Conservation (phyloP, 1,284 basidiomycete genomes). For the Tranzscheliella williamsii region DNA sequence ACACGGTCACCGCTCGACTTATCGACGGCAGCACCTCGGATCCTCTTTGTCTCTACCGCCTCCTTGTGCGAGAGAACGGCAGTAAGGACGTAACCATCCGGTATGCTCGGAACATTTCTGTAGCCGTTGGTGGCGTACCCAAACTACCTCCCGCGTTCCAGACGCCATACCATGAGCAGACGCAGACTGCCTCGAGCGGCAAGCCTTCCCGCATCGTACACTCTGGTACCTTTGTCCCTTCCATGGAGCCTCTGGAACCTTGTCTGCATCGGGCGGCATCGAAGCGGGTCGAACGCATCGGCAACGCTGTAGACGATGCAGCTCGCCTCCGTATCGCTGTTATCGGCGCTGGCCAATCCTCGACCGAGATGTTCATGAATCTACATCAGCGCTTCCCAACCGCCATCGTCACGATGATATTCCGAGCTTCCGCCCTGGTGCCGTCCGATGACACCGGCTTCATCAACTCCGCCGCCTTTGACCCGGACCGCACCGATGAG, state of each 20-base stretch:
- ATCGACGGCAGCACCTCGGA: constrained; percentile 10
- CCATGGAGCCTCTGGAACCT: constrained; percentile 40
- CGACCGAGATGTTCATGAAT: constrained; percentile 56
- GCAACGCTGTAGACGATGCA: constrained; percentile 6
- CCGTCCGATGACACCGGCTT: constrained; percentile 59
- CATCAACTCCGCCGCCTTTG: constrained; percentile 58
- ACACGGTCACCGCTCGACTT: constrained; percentile 16
- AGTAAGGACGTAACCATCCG: constrained; percentile 19
- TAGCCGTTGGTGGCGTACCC: constrained; percentile 53
- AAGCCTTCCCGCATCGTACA: constrained; percentile 47
- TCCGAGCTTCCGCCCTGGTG: constrained; percentile 55
- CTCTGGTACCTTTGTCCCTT: constrained; percentile 52
- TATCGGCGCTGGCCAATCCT: constrained; percentile 57
- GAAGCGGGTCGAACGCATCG: constrained; percentile 6
- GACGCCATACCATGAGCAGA: constrained; percentile 24
- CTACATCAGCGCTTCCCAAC: constrained; percentile 53
- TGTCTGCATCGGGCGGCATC: constrained; percentile 21
- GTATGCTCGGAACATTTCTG: constrained; percentile 48
- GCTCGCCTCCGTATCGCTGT: constrained; percentile 50
- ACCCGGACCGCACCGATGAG: constrained; percentile 54
- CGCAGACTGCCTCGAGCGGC: background rate
- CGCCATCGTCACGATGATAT: constrained; percentile 54
- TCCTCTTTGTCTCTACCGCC: constrained; percentile 32
- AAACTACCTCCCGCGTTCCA: constrained; percentile 43
- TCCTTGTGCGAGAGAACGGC: constrained; percentile 21